Conservation (phyloP, 495 filamentous ascomycete species). For the Hypomontagnella submonticulosa region DNA sequence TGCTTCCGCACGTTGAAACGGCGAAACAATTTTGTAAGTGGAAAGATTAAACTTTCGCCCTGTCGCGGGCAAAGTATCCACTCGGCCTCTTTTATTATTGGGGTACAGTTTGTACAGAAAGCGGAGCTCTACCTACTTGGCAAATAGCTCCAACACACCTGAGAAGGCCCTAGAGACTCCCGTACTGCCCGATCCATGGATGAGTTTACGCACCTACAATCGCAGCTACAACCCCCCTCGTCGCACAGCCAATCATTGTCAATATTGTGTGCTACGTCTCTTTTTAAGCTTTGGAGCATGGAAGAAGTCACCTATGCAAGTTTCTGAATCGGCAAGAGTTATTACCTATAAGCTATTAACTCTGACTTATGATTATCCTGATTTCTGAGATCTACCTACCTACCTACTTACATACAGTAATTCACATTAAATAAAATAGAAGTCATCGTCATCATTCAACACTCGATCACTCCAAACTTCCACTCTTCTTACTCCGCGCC, state of each 20-base stretch:
- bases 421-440: slow-evolving; percentile 1
- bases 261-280: slow-evolving; percentile 18
- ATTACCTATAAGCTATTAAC: slow-evolving; percentile 8
- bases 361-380: slow-evolving; percentile 27
- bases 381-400: slow-evolving; percentile 25
- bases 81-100: neutral
- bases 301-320: slow-evolving; percentile 36
- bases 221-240: neutral
- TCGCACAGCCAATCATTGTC: slow-evolving; percentile 18
- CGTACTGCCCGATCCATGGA: no score
- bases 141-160: slow-evolving; percentile 8
- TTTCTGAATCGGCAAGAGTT: slow-evolving; percentile 37
- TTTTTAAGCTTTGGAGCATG: slow-evolving; percentile 23
- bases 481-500: neutral
- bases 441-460: slow-evolving; percentile 17
- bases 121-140: slow-evolving; percentile 8
- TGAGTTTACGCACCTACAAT: no score
- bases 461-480: neutral
- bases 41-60: slow-evolving; percentile 5
- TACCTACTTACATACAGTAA: slow-evolving; percentile 7
- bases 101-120: slow-evolving; percentile 6
- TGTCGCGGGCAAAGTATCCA: slow-evolving; percentile 9
- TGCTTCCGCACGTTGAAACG: slow-evolving; percentile 22
- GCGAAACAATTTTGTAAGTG: slow-evolving; percentile 5
- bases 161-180: no score